Base-by-base conservation (phyloP, 1,284 basidiomycete species). In the Cutaneotrichosporon cavernicola region DNA sequence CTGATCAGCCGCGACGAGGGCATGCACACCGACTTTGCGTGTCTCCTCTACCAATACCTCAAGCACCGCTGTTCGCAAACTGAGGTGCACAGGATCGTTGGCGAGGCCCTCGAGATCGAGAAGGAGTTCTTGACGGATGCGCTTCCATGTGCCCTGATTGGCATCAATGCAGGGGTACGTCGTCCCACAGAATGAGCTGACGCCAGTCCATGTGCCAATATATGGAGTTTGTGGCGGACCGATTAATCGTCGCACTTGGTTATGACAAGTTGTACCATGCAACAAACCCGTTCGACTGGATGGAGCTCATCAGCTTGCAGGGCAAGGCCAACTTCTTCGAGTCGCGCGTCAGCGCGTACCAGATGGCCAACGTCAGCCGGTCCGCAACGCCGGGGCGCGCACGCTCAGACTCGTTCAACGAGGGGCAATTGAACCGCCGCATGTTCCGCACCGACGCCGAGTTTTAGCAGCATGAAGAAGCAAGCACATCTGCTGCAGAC, bases 1-100 rank as follows among this genome's bases (percentile, higher is more conserved):
- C 87, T 97, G 74, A 98, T 97, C 80, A 92, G 90, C 63, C 89
- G 94, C 53, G 95, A 98, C 74, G 95, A 98, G 81, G 95, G 95
- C 26, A 90, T 97, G 85, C 96, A 97, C 80, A 97, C 95, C 80
- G 94, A 93, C 78, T 94, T 77, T 61, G 74, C 74, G 7, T 76
- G 73, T 60, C 60, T 77, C 10, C 85, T 98, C 49, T 97, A 97
- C 83, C 87, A 86, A 63, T 91, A 96, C 71, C 85, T 97, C 10
- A 68, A 78, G 66, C 82, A 84, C 68, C 82, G 86, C 11, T 90
- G 92, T 0, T 88, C 92, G 71, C 88, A 89, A 4, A 86, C 91
- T 32, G 86, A 87, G 30, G 87, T 96, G 50, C 80, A 83, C 66
- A 75, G 75, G 8, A 90, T 96, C 75, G 90, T 96, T 65, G 84